These are phyloP conservation scores for Cephalotrichum gorgonifer DNA, from an alignment of 2,329 filamentous ascomycete species.

Conservation along the genomic window DNA sequence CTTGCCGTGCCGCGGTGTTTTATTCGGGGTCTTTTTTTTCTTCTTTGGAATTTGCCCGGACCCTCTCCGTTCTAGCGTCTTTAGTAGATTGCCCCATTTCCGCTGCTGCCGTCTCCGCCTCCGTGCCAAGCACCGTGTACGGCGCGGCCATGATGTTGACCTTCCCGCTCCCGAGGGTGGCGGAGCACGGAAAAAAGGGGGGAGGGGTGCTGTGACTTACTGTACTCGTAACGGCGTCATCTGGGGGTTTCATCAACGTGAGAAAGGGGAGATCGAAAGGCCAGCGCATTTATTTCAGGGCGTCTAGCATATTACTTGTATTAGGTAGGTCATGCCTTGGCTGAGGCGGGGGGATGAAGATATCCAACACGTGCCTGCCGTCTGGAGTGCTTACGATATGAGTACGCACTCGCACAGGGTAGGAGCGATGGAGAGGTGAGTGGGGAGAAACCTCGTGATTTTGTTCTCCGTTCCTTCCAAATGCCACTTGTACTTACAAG, in stretches of 20 bases:
- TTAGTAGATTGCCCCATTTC: not conserved
- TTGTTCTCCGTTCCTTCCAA: too few species aligned
- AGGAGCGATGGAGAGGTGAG: too few species aligned
- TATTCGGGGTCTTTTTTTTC: not conserved
- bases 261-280: not conserved
- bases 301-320: not conserved
- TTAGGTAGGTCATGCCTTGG: not conserved
- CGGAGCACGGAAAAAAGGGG: not conserved
- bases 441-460: too few species aligned
- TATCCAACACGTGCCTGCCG: too few species aligned
- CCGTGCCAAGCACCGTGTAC: not conserved
- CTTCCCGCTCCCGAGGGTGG: not conserved
- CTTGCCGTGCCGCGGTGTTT: too few species aligned
- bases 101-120: not conserved
- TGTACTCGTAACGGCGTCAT: too few species aligned
- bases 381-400: too few species aligned
- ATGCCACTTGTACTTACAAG: too few species aligned
- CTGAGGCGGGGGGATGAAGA: too few species aligned
- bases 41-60: not conserved
- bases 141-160: not conserved
- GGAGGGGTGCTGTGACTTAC: too few species aligned
- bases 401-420: too few species aligned
- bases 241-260: not conserved
- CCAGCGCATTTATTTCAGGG: not conserved
- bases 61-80: too few species aligned